Base-by-base conservation (phyloP, 148 eudicot species). In the Camellia japonica region DNA sequence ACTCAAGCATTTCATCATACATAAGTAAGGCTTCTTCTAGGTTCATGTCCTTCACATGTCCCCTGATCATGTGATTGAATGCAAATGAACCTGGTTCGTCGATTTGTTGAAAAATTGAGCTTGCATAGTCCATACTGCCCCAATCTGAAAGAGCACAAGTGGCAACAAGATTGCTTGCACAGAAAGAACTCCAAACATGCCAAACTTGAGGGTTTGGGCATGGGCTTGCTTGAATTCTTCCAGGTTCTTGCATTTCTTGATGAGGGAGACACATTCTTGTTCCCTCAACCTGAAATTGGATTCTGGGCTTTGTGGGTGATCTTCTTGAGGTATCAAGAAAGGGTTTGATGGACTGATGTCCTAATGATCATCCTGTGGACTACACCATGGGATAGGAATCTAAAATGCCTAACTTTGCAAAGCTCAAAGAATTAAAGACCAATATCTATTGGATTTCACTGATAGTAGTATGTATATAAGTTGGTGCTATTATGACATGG, bases 141-240 rank as follows among this genome's bases (percentile, higher is more conserved):
- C 88, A 88, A 64, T 52, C 79, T 18, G 92, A 90, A 38, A 88
- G 69, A 49, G 92, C 88, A 84, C 89, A 88, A 67, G 84, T 86
- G 30, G 85, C 73, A 20, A 86, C 68, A 55, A 90, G 86, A 80
- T 82, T 88, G 78, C 86, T 83, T 56, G 85, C 82, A 73, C 85
- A 85, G 78, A 88, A 84, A 49, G 87, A 77, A 77, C 84, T 87
- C 78, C 82, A 55, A 73, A 83, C 73, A 86, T 75, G 3, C 86
- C 90, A 67, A 85, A 14, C 73, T 82, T 87, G 5, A 85, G 78
- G 82, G 85, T 79, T 19, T 85, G 84, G 13, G 85, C 90, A 83
- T 90, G 93, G 38, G 81, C 67, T 85, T 88, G 90, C 83, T 81
- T 90, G 80, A 88, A 79, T 74, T 90, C 88, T 80, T 43, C 76